Evolutionary conservation across 2,329 filamentous ascomycete genomes (phyloP), one percentile per base, ranked within the genome.

Genomic region (Nannizziopsis barbatae): DNA sequence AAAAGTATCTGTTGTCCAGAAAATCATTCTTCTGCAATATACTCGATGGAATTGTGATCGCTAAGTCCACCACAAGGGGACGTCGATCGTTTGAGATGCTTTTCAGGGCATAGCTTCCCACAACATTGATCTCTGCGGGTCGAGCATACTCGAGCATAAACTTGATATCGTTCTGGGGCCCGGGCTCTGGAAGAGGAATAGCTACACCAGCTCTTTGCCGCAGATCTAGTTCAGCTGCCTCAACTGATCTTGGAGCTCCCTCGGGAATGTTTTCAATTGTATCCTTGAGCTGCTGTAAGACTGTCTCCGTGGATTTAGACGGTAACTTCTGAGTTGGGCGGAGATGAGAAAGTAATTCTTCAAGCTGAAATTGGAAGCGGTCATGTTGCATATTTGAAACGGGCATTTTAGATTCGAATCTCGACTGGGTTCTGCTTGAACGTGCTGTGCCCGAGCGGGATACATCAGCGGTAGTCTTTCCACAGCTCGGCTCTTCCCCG

Each of bases 11-110:
- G 71, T 92, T 76, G 64, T 95, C 88, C 43, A 89, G 75, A 63
- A 90, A 95, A 66, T 98, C 92, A 67, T 96, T 96, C 39, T 93
- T 86, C 60, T 95, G 87, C 59, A 96, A 89, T 10, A 95, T 68
- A 1, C 76, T 69, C 50, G 71, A 57, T 4, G 92, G 90, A 80
- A 98, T 93, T 42, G 84, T 84, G 12, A 94, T 79, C 5, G 90
- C 80, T 75, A 96, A 78, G 65, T 96, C 90, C 51, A 95, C 74
- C 12, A 76, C 72, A 20, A 53, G 52, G 63, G 65, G 42, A 68
- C 66, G 56, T 20, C 82, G 77, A 9, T 74, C 72, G 58, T 83
- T 84, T 50, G 80, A 71, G 66, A 86, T 83, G 2, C 82, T 89
- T 63, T 79, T 83, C 45, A 85, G 72, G 9, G 84, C 78, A 69